Evolutionary conservation across 75 land plant genomes (phyloP).

Genomic region (Pinus taeda): DNA sequence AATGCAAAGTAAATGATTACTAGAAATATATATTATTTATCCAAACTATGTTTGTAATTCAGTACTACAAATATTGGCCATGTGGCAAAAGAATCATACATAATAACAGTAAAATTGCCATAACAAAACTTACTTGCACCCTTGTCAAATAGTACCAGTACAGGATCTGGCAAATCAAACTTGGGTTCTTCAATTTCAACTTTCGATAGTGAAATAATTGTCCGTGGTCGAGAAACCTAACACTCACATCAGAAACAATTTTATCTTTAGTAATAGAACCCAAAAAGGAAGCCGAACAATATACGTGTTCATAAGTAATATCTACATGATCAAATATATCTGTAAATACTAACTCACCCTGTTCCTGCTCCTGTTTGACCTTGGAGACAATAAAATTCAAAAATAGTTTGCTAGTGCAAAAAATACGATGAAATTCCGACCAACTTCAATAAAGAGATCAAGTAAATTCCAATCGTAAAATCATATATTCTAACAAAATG

Average conservation of each 20-base stretch:
- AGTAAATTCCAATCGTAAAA: conserved; percentile 13
- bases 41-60: not conserved
- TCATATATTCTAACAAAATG: conserved; percentile 16
- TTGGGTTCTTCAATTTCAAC: conserved; percentile 77
- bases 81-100: not conserved
- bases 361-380: too few species aligned
- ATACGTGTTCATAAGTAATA: too few species aligned
- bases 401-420: too few species aligned
- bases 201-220: conserved; percentile 55
- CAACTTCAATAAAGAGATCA: too few species aligned
- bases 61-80: too few species aligned
- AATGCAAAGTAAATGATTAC: too few species aligned
- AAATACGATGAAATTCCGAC: too few species aligned
- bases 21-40: too few species aligned
- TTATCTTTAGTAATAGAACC: conserved; percentile 6
- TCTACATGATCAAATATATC: too few species aligned
- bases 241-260: conserved; percentile 1
- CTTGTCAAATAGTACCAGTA: conserved; percentile 55
- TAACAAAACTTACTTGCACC: conserved; percentile 45
- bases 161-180: conserved; percentile 61
- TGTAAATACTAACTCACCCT: too few species aligned
- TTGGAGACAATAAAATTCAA: too few species aligned
- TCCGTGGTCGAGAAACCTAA: conserved; percentile 71
- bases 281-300: not conserved
- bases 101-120: not conserved